phyloP scores from a whole-genome alignment of 2,329 filamentous ascomycete genomes.

The Pseudogymnoascus sp. region DNA sequence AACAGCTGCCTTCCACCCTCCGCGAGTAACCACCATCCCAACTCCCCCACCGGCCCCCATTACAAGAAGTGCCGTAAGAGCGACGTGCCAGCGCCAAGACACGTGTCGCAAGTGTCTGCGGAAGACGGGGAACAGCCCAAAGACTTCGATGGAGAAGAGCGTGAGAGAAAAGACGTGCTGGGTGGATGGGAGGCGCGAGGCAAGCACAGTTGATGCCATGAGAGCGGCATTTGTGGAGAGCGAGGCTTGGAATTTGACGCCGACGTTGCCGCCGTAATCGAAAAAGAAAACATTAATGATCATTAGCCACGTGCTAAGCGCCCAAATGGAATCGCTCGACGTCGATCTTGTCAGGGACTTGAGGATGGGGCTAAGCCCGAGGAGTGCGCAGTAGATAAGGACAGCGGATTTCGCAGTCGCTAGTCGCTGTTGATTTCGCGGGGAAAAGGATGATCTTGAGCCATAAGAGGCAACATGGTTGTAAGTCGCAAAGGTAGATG shows the following conservation, averaged over 20 bases:
- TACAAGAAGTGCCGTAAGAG: constrained; percentile 67
- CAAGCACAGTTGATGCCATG: constrained; percentile 92
- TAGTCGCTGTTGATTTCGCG: constrained; percentile 51
- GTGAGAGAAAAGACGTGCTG: constrained; percentile 93
- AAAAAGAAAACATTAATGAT: constrained; percentile 97
- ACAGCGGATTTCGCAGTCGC: constrained; percentile 86
- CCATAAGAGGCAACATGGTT: constrained; percentile 35
- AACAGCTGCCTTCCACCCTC: constrained; percentile 48
- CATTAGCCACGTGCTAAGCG: constrained; percentile 86
- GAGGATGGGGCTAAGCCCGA: constrained; percentile 88
- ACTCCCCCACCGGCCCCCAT: constrained; percentile 72
- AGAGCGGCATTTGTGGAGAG: constrained; percentile 92
- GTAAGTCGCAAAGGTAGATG: constrained; percentile 16
- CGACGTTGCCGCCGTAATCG: constrained; percentile 68
- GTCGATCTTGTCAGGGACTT: constrained; percentile 94
- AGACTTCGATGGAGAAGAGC: constrained; percentile 93
- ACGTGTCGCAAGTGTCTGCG: constrained; percentile 76
- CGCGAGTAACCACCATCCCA: constrained; percentile 47
- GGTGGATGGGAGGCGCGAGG: constrained; percentile 78
- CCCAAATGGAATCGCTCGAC: constrained; percentile 92
- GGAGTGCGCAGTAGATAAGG: constrained; percentile 83
- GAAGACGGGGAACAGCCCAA: constrained; percentile 95
- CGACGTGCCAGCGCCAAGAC: constrained; percentile 71
- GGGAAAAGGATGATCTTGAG: constrained; percentile 28
- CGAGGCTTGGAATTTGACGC: constrained; percentile 55